These are phyloP conservation scores for Pichia inconspicua DNA, from an alignment of 1,139 yeast species.

Conservation along the genomic window DNA sequence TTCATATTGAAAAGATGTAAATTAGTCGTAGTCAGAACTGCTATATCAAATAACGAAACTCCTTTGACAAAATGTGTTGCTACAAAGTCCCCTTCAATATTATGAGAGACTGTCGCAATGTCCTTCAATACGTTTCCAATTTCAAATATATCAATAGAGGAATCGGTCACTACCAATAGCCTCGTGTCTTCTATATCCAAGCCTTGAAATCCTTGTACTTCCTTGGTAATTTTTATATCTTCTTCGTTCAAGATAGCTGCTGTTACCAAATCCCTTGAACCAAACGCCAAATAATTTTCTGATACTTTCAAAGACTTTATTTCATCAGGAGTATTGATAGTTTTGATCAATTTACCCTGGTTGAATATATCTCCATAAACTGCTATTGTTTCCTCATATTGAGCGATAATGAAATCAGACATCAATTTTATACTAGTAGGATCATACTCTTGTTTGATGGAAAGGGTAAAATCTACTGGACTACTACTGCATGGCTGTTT, in stretches of 20 bases:
- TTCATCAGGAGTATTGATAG: constrained; percentile 7
- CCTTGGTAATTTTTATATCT: neutral
- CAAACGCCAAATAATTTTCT: constrained; percentile 13
- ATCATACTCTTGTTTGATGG: constrained; percentile 2
- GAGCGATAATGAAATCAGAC: constrained; percentile 7
- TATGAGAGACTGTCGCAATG: neutral
- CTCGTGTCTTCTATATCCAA: constrained; percentile 18
- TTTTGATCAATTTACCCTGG: constrained; percentile 1
- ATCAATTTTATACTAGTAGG: constrained; percentile 11
- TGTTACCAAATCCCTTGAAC: constrained; percentile 11
- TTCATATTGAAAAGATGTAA: constrained; percentile 18
- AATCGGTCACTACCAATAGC: constrained; percentile 13
- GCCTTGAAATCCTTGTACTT: constrained; percentile 8
- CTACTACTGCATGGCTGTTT: neutral
- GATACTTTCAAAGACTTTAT: constrained; percentile 4
- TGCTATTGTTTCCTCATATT: constrained; percentile 8
- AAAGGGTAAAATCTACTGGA: neutral
- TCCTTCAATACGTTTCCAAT: constrained; percentile 1
- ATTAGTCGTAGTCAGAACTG: constrained; percentile 19
- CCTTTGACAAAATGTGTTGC: constrained; percentile 16
- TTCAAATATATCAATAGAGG: constrained; percentile 16
- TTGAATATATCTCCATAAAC: constrained; percentile 7
- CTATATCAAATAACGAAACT: constrained; percentile 15
- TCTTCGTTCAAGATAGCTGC: constrained; percentile 6
- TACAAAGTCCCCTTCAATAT: neutral